Percentiles rank a stretch among this genome's conserved stretches.
Evolutionary conservation across 805 yeast genomes (phyloP).

Genomic region (Starmerella tilneyi): DNA sequence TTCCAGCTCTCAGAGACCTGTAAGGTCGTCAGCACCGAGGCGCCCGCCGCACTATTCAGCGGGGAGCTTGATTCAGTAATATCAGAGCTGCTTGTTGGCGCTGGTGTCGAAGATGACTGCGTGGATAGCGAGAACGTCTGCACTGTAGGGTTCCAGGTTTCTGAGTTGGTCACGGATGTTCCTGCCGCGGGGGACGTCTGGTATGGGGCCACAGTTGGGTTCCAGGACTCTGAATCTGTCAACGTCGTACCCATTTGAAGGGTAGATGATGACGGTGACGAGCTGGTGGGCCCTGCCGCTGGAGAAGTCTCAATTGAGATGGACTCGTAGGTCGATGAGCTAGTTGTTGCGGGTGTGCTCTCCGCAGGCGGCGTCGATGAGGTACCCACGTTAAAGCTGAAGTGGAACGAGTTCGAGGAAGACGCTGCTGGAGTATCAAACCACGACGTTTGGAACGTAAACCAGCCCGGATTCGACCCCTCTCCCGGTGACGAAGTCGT

Average conservation of each 20-base stretch:
- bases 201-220: neutral
- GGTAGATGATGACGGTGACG: neutral
- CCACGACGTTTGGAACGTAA: conserved; percentile 6
- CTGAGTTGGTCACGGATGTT: neutral
- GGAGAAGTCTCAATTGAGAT: neutral
- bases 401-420: neutral
- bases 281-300: neutral
- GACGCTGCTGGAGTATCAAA: neutral
- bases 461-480: neutral
- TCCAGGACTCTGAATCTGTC: conserved; percentile 4
- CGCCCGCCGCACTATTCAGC: neutral
- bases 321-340: neutral
- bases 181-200: neutral
- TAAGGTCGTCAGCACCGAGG: conserved; percentile 25
- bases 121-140: neutral
- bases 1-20: conserved; percentile 22
- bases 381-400: neutral
- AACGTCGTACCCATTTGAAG: neutral
- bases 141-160: neutral
- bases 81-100: neutral
- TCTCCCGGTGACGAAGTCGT: neutral
- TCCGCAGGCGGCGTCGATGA: neutral
- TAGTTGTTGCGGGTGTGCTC: neutral
- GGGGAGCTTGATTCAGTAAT: neutral
- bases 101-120: too few relatives aligned